Conservation (phyloP, 495 filamentous ascomycete genomes). For the Gamarada debralockiae region DNA sequence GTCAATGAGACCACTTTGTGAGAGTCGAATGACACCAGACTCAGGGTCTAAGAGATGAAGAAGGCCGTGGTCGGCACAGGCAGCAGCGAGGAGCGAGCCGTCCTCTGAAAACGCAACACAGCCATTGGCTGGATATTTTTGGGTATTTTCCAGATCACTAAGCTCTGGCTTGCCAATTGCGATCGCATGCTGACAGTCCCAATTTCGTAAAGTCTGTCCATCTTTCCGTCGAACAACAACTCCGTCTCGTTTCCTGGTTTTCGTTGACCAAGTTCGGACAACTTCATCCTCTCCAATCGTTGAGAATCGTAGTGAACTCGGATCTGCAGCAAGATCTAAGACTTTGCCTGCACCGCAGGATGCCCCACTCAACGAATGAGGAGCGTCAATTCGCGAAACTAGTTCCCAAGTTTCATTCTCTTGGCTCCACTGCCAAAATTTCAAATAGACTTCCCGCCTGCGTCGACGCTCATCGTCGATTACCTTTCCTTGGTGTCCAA, state of each 20-base stretch:
- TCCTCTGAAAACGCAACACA: constrained; percentile 76
- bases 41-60: constrained; percentile 59
- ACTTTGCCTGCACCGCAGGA: constrained; percentile 46
- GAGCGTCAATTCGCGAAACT: constrained; percentile 74
- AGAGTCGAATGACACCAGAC: constrained; percentile 49
- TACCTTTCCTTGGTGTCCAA: constrained; percentile 31
- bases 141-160: constrained; percentile 27
- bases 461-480: constrained; percentile 39
- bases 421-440: constrained; percentile 81
- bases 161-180: constrained; percentile 44
- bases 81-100: constrained; percentile 75
- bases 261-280: constrained; percentile 75
- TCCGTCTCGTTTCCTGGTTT: constrained; percentile 57
- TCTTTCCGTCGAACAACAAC: constrained; percentile 49
- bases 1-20: constrained; percentile 50
- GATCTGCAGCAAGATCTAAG: constrained; percentile 66
- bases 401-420: constrained; percentile 65
- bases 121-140: constrained; percentile 32
- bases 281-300: constrained; percentile 77
- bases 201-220: constrained; percentile 56
- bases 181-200: constrained; percentile 64
- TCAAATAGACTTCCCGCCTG: constrained; percentile 70
- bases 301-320: constrained; percentile 63
- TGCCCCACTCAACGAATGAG: constrained; percentile 52
- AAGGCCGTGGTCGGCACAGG: constrained; percentile 39